Evolutionary conservation across 192 early-diverging fungal genomes (phyloP).

Genomic region (Gaertneriomyces semiglobifer): DNA sequence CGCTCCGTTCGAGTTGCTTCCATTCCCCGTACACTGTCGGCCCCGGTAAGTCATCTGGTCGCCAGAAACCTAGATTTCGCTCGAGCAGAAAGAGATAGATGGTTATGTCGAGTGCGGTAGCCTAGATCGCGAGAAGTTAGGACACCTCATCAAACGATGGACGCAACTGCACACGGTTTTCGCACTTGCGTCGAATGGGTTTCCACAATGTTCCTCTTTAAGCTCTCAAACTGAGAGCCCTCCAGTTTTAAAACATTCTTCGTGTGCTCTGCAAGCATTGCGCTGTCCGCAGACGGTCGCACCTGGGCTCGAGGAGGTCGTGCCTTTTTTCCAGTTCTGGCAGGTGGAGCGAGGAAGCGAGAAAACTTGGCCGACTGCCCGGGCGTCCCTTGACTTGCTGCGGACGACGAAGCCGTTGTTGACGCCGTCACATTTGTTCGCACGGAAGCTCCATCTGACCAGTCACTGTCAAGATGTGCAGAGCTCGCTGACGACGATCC

Average conservation of each 20-base stretch:
- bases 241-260: neutral
- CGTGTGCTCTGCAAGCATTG: neutral
- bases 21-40: neutral
- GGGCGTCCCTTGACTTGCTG: no score
- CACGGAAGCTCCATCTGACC: no score
- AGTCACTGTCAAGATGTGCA: no score
- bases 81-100: conserved; percentile 14
- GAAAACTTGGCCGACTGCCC: no score
- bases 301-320: no score
- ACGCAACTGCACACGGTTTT: neutral
- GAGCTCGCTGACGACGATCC: no score
- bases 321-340: no score
- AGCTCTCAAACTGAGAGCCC: neutral
- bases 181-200: neutral
- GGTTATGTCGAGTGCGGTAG: conserved; percentile 9
- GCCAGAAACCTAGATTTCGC: neutral
- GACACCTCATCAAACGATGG: neutral
- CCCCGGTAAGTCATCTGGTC: conserved; percentile 8
- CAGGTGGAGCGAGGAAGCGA: no score
- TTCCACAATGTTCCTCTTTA: neutral
- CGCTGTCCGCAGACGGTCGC: neutral
- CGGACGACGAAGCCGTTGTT: no score
- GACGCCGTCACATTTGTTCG: no score
- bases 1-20: conserved; percentile 9
- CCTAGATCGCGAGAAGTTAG: neutral